These are phyloP conservation scores for Punica granatum DNA, from an alignment of 345 rosid genomes.

Conservation along the genomic window DNA sequence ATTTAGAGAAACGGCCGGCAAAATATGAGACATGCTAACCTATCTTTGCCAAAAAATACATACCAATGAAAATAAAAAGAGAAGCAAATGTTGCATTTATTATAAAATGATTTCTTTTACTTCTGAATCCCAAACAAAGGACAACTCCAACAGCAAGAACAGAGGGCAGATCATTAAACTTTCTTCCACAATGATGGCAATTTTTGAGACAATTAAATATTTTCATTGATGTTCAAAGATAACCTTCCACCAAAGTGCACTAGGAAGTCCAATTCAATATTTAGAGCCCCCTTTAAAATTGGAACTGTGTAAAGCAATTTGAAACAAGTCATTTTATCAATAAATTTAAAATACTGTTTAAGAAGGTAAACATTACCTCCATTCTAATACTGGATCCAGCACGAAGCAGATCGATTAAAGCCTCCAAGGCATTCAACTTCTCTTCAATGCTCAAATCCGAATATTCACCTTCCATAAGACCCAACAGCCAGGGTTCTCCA, in stretches of 20 bases:
- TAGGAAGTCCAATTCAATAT: background rate
- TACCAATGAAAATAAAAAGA: background rate
- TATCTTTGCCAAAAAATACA: background rate
- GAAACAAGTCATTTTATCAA: background rate
- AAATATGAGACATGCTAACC: background rate
- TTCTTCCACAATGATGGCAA: background rate
- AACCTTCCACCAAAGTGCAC: no score
- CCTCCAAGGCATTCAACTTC: constrained; percentile 74
- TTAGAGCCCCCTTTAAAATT: background rate
- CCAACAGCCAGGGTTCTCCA: constrained; percentile 91
- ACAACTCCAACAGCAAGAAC: background rate
- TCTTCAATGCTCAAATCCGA: constrained; percentile 78
- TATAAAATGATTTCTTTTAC: no score
- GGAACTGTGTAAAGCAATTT: background rate
- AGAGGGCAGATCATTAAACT: background rate
- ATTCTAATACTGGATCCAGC: constrained; percentile 67
- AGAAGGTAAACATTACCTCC: constrained; percentile 42
- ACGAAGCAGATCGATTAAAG: constrained; percentile 71
- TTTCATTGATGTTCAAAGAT: no score
- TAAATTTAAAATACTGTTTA: background rate
- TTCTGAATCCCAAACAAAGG: no score
- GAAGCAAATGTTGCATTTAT: background rate
- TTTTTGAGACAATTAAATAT: background rate
- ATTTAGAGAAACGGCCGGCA: background rate
- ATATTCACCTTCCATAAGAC: constrained; percentile 95